These are phyloP conservation scores for Ophiostoma himal-ulmi DNA, from an alignment of 2,329 filamentous ascomycete species.

Conservation along the genomic window DNA sequence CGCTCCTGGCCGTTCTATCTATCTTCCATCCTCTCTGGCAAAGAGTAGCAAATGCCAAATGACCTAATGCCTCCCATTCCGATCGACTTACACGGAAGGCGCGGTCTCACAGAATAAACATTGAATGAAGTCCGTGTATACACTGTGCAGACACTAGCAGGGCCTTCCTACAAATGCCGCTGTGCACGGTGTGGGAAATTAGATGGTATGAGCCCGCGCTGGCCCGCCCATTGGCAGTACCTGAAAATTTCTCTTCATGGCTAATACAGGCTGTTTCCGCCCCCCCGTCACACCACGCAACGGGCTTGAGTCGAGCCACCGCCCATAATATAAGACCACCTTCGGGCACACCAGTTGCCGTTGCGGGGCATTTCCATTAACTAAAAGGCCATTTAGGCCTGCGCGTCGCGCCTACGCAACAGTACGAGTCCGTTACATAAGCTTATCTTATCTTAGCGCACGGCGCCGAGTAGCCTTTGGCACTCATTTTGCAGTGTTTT, in stretches of 20 bases:
- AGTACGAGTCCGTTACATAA: conserved; percentile 5
- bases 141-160: conserved; percentile 8
- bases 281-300: background rate
- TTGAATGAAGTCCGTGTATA: background rate
- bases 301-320: background rate
- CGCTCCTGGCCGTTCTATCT: background rate
- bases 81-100: conserved; percentile 9
- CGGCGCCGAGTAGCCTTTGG: background rate
- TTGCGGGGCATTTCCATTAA: background rate
- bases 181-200: conserved; percentile 13
- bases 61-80: background rate
- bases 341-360: background rate
- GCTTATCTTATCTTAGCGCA: conserved; percentile 10
- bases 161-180: background rate
- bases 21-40: background rate
- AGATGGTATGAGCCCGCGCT: conserved; percentile 13
- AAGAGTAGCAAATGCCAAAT: background rate
- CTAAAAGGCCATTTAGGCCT: background rate
- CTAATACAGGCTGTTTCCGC: conserved; percentile 1
- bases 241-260: background rate
- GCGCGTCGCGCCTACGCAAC: background rate
- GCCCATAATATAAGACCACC: background rate
- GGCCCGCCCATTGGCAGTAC: background rate
- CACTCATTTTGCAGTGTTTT: background rate
- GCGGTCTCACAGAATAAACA: conserved; percentile 1